Conservation (phyloP, 2,329 filamentous ascomycete species). For the Claviceps pusilla region DNA sequence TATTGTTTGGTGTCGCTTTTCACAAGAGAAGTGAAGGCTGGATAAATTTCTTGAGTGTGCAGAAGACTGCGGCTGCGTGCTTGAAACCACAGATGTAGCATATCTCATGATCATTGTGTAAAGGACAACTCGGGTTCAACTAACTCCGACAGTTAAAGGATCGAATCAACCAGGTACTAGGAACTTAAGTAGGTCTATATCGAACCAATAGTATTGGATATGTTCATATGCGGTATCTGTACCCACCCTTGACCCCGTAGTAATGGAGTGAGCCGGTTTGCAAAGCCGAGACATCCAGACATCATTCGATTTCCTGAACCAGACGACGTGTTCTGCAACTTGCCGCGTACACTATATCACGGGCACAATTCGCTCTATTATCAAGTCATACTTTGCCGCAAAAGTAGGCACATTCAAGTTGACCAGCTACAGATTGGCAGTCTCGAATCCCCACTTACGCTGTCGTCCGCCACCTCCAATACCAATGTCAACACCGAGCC, state of each 20-base stretch:
- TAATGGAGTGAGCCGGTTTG: neutral
- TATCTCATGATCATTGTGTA: no score
- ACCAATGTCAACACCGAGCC: constrained; percentile 1
- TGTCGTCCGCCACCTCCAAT: no score
- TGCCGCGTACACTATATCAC: neutral
- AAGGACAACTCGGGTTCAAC: neutral
- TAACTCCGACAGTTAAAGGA: neutral
- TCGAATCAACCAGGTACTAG: no score
- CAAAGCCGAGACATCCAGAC: neutral
- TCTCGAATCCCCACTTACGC: neutral
- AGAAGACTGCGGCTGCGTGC: neutral
- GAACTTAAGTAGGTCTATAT: no score
- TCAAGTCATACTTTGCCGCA: neutral
- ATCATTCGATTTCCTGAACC: neutral
- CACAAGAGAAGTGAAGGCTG: neutral
- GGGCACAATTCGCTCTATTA: neutral
- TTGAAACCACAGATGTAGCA: neutral
- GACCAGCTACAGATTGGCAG: neutral
- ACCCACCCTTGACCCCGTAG: neutral
- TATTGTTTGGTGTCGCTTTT: neutral
- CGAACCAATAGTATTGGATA: no score
- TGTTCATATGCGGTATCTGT: neutral
- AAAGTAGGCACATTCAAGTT: neutral
- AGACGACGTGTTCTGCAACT: neutral
- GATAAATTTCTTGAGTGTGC: neutral